Conservation (phyloP, 129 eudicot species). For the Escallonia rubra region DNA sequence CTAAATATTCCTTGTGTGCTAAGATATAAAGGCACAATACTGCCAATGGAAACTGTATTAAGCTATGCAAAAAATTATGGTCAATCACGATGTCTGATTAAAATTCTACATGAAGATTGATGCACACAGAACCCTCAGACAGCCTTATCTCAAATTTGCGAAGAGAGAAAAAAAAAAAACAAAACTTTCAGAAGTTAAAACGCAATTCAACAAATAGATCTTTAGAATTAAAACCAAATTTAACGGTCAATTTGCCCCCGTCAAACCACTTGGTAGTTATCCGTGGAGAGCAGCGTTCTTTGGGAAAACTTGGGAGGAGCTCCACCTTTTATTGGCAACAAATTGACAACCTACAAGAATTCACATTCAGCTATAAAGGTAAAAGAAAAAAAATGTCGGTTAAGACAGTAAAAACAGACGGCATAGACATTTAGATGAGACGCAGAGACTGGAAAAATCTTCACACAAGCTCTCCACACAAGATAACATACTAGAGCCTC, state of each 20-base stretch:
- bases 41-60: too few relatives aligned
- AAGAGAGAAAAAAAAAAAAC: neutral
- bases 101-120: too few relatives aligned
- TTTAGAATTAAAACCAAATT: neutral
- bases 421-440: neutral
- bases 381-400: neutral
- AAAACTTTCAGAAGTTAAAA: neutral
- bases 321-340: conserved; percentile 78
- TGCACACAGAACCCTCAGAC: too few relatives aligned
- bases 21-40: too few relatives aligned
- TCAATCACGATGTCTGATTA: too few relatives aligned
- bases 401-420: neutral
- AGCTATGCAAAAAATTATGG: too few relatives aligned
- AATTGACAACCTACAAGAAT: conserved; percentile 53
- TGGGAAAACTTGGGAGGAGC: conserved; percentile 75
- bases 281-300: conserved; percentile 65
- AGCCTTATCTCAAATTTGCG: neutral
- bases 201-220: too few relatives aligned
- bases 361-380: neutral
- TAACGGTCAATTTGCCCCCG: neutral
- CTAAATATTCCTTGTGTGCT: too few relatives aligned
- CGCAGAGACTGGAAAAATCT: neutral
- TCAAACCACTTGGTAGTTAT: conserved; percentile 79
- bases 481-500: neutral
- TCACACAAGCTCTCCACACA: neutral